phyloP scores from a whole-genome alignment of 2,329 filamentous ascomycete species.

The Diaporthe sp. region DNA sequence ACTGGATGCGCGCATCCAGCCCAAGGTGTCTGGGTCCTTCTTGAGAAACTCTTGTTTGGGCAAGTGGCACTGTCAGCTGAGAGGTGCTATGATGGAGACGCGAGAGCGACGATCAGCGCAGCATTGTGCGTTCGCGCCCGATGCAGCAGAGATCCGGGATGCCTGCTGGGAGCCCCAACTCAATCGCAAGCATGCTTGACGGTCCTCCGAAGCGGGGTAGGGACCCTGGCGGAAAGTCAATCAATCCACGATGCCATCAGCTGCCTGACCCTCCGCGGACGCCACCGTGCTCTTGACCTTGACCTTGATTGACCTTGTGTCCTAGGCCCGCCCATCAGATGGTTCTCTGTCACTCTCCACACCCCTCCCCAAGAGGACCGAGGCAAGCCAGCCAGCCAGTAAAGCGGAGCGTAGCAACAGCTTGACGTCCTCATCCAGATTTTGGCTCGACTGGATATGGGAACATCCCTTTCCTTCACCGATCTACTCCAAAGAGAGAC shows the following conservation, averaged over 20 bases:
- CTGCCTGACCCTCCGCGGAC: slow-evolving; percentile 12
- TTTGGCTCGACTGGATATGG: neutral
- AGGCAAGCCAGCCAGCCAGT: neutral
- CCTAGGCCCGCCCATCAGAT: neutral
- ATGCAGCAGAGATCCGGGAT: slow-evolving; percentile 22
- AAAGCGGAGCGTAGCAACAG: neutral
- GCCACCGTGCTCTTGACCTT: slow-evolving; percentile 15
- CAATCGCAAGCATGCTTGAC: slow-evolving; percentile 26
- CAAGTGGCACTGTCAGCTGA: slow-evolving; percentile 27
- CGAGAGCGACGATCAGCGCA: slow-evolving; percentile 20
- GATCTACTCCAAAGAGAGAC: neutral
- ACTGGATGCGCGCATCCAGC: slow-evolving; percentile 22
- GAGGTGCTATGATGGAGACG: slow-evolving; percentile 19
- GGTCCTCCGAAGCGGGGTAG: slow-evolving; percentile 26
- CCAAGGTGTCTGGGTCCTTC: slow-evolving; percentile 15
- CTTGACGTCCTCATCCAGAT: neutral
- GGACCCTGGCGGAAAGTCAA: slow-evolving; percentile 27
- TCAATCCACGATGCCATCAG: slow-evolving; percentile 31
- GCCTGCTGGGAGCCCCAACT: slow-evolving; percentile 12
- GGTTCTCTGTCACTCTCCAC: neutral
- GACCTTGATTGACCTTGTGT: slow-evolving; percentile 1
- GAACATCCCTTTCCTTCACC: slow-evolving; percentile 5
- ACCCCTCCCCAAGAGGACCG: neutral
- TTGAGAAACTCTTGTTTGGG: slow-evolving; percentile 28
- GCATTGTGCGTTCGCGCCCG: slow-evolving; percentile 6